A percentile compares a stretch with the other conserved stretches of the same genome.
phyloP scores from a whole-genome alignment of 129 eudicot genomes.

The Rutidosis leptorrhynchoides region DNA sequence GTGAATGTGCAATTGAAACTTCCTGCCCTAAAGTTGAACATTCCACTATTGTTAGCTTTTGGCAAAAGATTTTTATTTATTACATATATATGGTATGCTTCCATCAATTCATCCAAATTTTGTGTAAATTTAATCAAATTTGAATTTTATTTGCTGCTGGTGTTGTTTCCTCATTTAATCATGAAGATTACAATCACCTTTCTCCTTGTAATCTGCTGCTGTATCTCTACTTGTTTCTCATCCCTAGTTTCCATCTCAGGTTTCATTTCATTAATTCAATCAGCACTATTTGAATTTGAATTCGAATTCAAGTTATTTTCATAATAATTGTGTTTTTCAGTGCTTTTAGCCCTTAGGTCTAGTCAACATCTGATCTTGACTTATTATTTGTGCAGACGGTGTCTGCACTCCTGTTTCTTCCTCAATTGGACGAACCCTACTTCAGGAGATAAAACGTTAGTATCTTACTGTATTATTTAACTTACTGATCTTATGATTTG shows the following conservation, averaged over 20 bases:
- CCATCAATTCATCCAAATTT: not conserved
- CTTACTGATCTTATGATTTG: not conserved
- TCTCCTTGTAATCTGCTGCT: constrained; percentile 28
- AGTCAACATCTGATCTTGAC: constrained; percentile 8
- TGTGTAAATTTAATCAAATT: not conserved
- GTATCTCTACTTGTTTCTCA: constrained; percentile 15
- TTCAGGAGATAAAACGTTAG: constrained; percentile 41
- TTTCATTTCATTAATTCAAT: constrained; percentile 8
- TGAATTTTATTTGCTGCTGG: not conserved
- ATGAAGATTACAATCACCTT: constrained; percentile 33
- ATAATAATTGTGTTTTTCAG: constrained; percentile 10
- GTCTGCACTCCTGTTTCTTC: constrained; percentile 35
- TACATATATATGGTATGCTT: too few species aligned
- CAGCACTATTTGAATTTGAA: not conserved
- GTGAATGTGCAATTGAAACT: too few species aligned
- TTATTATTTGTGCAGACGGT: constrained; percentile 30
- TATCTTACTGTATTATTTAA: not conserved
- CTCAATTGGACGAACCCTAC: constrained; percentile 42
- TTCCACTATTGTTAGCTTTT: too few species aligned
- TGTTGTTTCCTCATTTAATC: constrained; percentile 3
- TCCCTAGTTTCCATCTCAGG: constrained; percentile 51
- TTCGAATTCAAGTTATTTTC: not conserved
- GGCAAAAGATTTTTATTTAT: too few species aligned
- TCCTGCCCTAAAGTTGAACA: too few species aligned
- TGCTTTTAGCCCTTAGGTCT: not conserved